Conservation (phyloP, 805 yeast genomes). For the Saturnispora bothae region DNA sequence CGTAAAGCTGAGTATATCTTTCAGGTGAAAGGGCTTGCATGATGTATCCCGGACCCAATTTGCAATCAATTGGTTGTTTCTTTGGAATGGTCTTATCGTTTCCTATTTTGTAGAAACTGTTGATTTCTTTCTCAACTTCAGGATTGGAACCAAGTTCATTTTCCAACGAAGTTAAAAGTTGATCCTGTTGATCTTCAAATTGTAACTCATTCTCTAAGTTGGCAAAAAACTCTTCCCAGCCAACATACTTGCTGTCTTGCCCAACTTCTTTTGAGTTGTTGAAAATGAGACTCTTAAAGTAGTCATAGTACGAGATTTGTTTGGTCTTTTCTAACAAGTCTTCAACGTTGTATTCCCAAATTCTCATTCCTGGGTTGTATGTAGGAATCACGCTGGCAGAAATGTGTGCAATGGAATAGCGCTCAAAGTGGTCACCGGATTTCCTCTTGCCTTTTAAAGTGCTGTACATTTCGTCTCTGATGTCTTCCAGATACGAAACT, state of each 20-base stretch:
- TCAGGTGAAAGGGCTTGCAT: constrained; percentile 67
- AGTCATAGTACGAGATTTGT: constrained; percentile 1
- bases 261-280: constrained; percentile 22
- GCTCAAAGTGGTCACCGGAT: constrained; percentile 36
- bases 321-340: constrained; percentile 3
- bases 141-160: neutral
- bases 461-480: constrained; percentile 45
- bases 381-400: constrained; percentile 75
- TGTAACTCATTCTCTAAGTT: constrained; percentile 8
- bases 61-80: constrained; percentile 40
- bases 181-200: constrained; percentile 7
- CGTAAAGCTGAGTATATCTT: constrained; percentile 61
- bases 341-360: constrained; percentile 72
- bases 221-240: constrained; percentile 11
- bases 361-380: constrained; percentile 70
- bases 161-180: constrained; percentile 8
- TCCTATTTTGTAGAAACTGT: constrained; percentile 7
- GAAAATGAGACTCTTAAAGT: constrained; percentile 25
- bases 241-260: constrained; percentile 12
- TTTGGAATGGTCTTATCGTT: constrained; percentile 55
- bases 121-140: constrained; percentile 12
- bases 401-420: constrained; percentile 62
- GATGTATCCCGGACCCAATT: constrained; percentile 67
- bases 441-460: constrained; percentile 35
- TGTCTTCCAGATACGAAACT: constrained; percentile 48